A percentile compares a stretch with the other conserved stretches of the same genome.
Conservation (phyloP, 75 land plant species). For the Picea sitchensis region DNA sequence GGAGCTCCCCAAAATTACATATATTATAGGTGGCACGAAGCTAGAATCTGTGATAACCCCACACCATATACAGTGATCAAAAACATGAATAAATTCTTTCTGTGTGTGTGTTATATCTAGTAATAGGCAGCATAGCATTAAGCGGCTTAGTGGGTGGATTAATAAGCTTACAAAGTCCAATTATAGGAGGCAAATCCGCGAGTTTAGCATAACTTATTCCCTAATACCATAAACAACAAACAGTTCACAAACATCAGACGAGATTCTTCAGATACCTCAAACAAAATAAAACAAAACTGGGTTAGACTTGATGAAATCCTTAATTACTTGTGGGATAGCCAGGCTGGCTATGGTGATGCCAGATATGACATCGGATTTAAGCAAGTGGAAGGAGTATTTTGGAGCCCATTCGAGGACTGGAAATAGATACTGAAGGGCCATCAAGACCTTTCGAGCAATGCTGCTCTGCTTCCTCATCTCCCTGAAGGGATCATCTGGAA, state of each 20-base stretch:
- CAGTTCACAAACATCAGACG: neutral
- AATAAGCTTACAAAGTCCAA: conserved; percentile 66
- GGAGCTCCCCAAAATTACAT: conserved; percentile 79
- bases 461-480: conserved; percentile 28
- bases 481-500: conserved; percentile 38
- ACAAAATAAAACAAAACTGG: too few relatives aligned
- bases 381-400: conserved; percentile 33
- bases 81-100: too few relatives aligned
- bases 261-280: too few relatives aligned
- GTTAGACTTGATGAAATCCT: too few relatives aligned
- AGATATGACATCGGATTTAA: conserved; percentile 69
- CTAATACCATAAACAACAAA: conserved; percentile 16
- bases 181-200: conserved; percentile 68
- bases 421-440: conserved; percentile 60
- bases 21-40: conserved; percentile 79
- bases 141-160: neutral
- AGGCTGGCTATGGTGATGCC: conserved; percentile 96
- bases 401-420: conserved; percentile 81
- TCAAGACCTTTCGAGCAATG: conserved; percentile 19
- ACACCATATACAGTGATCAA: neutral
- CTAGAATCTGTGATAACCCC: conserved; percentile 59
- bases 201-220: conserved; percentile 80
- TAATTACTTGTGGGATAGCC: conserved; percentile 75
- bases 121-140: neutral
- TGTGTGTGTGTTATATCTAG: neutral